Evolutionary conservation across 106 monocot species (phyloP), one percentile per base, ranked within the genome.

Genomic region (Posidonia australis): DNA sequence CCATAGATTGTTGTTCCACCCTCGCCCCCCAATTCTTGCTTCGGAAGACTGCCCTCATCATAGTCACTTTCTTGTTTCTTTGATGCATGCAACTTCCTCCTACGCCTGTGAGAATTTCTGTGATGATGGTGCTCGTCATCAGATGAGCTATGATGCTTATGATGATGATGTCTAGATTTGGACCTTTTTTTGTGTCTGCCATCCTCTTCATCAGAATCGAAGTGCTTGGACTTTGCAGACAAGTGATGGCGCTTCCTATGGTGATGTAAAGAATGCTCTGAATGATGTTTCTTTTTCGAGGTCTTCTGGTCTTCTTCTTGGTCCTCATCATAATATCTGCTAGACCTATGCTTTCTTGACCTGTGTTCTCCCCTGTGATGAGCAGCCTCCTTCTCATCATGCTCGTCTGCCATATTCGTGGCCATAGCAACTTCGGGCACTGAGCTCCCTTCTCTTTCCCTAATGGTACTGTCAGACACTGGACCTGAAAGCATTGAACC

Each of bases 401-500:
- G 31, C 17, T 60, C 56, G 25, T n/a, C 56, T 56, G 58, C 21
- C 47, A 42, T 72, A 46, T 21, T 27, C 16, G 66, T 64, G 27
- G n/a, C 46, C 44, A 62, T 77, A n/a, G 51, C 66, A 65, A 74
- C 80, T 54, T 63, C 48, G 52, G 77, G 79, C 29, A 77, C 77
- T 26, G 74, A 79, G 65, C 79, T 82, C 49, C 79, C 80, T 80
- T 86, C 93, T 66, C 81, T 77, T 74, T 85, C 87, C 52, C 76
- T 74, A 20, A 16, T 42, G 6, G 10, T 30, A 65, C 31, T 9
- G 49, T 67, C 70, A 17, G 76, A 62, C 29, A 62, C 73, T 18
- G 44, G 28, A 17, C 51, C 70, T 19, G 78, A 69, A 20, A 63
- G 55, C 5, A 43, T 42, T 9, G 75, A 64, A 11, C 51, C 74